phyloP scores from a whole-genome alignment of 768 basidiomycete species.

The Suillus discolor region DNA sequence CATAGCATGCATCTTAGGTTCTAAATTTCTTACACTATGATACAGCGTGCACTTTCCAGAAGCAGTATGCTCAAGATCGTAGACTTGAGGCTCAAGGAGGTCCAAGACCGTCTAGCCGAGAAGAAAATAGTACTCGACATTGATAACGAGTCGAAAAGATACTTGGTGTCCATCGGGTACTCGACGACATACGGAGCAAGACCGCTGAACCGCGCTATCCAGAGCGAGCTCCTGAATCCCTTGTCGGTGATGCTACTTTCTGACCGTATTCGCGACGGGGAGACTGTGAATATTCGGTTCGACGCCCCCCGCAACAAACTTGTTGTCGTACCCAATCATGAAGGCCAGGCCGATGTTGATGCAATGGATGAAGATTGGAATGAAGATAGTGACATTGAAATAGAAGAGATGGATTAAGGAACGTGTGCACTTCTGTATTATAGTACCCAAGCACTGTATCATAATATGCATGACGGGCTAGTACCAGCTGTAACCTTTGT shows the following conservation, averaged over 20 bases:
- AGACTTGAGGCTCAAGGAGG: conserved; percentile 82
- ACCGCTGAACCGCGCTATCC: conserved; percentile 89
- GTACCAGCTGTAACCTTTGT: not conserved
- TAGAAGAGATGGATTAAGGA: conserved; percentile 63
- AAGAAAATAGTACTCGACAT: conserved; percentile 82
- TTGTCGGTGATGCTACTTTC: conserved; percentile 84
- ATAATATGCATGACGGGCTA: not conserved
- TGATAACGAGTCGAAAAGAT: conserved; percentile 75
- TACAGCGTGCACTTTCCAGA: conserved; percentile 77
- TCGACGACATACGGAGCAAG: conserved; percentile 88
- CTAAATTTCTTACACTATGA: conserved; percentile 28
- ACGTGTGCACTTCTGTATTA: not conserved
- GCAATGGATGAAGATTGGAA: conserved; percentile 62
- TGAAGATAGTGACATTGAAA: conserved; percentile 50
- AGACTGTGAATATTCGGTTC: conserved; percentile 72
- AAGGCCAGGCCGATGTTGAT: conserved; percentile 46
- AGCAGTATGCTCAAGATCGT: conserved; percentile 83
- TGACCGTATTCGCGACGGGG: conserved; percentile 79
- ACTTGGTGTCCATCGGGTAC: conserved; percentile 76
- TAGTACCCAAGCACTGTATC: not conserved
- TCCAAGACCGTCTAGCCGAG: conserved; percentile 77
- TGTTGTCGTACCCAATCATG: conserved; percentile 82
- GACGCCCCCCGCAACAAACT: conserved; percentile 84
- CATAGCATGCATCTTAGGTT: conserved; percentile 12
- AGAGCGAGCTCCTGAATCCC: conserved; percentile 91